Evolutionary conservation across 1,284 basidiomycete species (phyloP), one percentile per base, ranked within the genome.

Genomic region (Ustilago sp.): DNA sequence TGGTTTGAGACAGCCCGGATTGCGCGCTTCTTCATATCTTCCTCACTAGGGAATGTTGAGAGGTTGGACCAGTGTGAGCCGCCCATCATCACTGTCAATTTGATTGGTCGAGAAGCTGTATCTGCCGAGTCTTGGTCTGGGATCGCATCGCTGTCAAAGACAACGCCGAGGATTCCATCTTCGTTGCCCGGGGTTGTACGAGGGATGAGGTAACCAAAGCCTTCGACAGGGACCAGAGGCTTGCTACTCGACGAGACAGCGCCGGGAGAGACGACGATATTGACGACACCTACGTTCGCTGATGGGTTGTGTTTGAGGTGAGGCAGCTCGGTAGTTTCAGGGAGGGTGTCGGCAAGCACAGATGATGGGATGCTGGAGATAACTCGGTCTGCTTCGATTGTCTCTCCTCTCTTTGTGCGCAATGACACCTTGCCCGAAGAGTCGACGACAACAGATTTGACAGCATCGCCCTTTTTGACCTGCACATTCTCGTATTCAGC

Each of bases 121-220:
- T 71, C 60, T 0, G 48, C 35, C 2, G 59, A 52, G 35, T 81
- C 81, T 48, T 84, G 83, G 17, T 73, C 75, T 5, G 87, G 87
- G 57, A 87, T 80, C 34, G 87, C 85, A 60, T 87, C 87, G 2
- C 85, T 83, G 81, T 94, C 93, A 79, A 95, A 93, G 15, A 89
- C 89, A 0, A 91, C 89, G 31, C 67, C 90, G 80, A 72, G 87
- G 79, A 74, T 88, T 75, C 70, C 86, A 71, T 78, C 79, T 68
- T 77, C 62, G 82, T 87, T 84, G 90, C 90, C 13, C 86, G 91
- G 36, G 81, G 87, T 64, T 57, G 92, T 90, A 8, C 95, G 92
- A 0, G 95, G 94, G 60, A 97, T 90, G 76, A 99, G 91, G 87
- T 96, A 98, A 1, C 96, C 96, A 86, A 98, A 98, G 0, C 95